Base-by-base conservation (phyloP, 345 rosid genomes). In the Gossypium bickii region DNA sequence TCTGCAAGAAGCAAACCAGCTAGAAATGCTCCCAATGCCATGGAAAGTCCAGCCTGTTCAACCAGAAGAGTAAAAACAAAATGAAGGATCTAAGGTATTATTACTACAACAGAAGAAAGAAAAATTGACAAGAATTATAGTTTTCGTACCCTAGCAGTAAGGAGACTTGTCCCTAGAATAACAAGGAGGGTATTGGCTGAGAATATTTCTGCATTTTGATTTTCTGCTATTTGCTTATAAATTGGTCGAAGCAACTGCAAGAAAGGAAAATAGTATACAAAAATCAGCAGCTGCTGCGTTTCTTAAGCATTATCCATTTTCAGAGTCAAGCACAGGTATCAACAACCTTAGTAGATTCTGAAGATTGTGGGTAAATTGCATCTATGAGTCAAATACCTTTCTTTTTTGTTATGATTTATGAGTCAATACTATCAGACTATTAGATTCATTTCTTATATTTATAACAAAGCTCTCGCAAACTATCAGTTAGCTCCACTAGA, bases 1-100 rank as follows among this genome's bases (percentile, higher is more conserved):
- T 95, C 99, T 74, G 99, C 99, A 80, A 93, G 99, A 56, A 95
- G 96, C 81, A 95, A 85, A 81, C 99, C 99, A 76, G 99, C 99
- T 84, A 95, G 83, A 86, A 95, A 95, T 44, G 99, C 99, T 77
- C 98, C 99, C 75, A 95, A 75, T 47, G 99, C 98, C 99, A 95
- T 95, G 78, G 99, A 95, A 81, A 95, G 97, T 76, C 99, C 99
- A 80, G 99, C 99, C 99, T 95, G 86, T 75, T 80, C 75, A 52
- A 80, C 73, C 77, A 69, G 74, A 57, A 55, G 70, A 80, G 57
- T 27, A 51, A 69, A 68, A 49, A 16, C 7, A 38, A 41, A 18
- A 20, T 7, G 12, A 18, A 63, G 52, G 55, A 67, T 43, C 11
- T 47, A 70, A 78, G 71, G 75, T 62, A 60, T 29, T 53, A 71